Base-by-base conservation (phyloP, 2,329 filamentous ascomycete species). In the Claviceps purpurea region DNA sequence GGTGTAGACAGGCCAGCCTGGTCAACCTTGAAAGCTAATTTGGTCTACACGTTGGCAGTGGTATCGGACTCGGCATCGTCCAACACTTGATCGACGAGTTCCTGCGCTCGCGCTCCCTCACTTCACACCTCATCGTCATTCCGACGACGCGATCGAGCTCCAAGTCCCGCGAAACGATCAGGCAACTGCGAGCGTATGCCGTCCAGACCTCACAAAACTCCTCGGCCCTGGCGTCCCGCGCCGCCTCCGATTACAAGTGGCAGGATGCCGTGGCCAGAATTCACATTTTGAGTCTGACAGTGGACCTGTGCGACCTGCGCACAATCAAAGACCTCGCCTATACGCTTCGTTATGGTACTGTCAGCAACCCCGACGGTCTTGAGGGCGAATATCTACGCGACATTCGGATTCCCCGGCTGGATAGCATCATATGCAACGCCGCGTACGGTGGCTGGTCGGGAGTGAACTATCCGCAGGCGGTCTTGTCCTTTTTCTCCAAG, bases 31-130 rank as follows among this genome's bases (percentile, higher is more conserved):
- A 10, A 38, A 24, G 48, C 48, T 50, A 37, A 50, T 24, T 13
- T 14, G 16, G 2, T 41, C 7, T 13, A 18, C 20, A 6, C 46
- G 5, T 38, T 45, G 46, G 5, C 66, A 96, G 91, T 65, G 91
- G 91, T 55, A 81, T 96, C 45, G 91, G 91, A 45, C 85, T 91
- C 60, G 84, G 85, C 52, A 89, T 87, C 59, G 87, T 86, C 65
- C 81, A 86, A 62, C 87, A 89, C 55, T 76, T 95, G 52, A 91
- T 95, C 60, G 88, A 95, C 71, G 87, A 95, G 61, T 96, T 95
- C 72, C 80, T 95, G 54, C 71, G 74, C 54, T 79, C 80, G 13
- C 82, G 81, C 39, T 79, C 85, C 34, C 73, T 80, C 48, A 73
- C 75, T 34, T 77, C 87, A 53, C 81, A 85, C 61, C 79, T 97